Evolutionary conservation across 2,329 filamentous ascomycete species (phyloP), one percentile per base, ranked within the genome.

Genomic region (Paecilomyces sp.): DNA sequence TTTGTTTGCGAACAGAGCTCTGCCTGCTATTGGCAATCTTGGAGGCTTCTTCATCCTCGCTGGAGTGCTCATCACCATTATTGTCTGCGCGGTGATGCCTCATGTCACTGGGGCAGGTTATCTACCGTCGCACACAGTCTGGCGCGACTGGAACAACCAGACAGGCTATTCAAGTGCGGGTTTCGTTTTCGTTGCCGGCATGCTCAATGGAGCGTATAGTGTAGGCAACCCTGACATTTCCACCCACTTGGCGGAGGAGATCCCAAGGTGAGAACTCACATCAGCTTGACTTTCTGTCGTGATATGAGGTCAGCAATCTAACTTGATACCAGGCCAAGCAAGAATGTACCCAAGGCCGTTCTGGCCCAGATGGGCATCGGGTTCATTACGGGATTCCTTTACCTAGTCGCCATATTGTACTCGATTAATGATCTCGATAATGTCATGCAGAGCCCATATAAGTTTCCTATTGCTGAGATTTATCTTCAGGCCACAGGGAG

Each of bases 141-240:
- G 83, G 83, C 71, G 66, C 71, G 65, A 84, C 74, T 67, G 84
- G 84, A 57, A 83, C 72, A 83, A 75, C 65, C 65, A 75, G 55
- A 77, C 77, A 54, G 65, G 76, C 25, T 75, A 73, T 60, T 62
- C 67, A 1, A 81, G 76, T 57, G 77, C 83, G 53, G 85, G 85
- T 15, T 82, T 88, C n/a, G 85, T 85, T 1, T 88, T 89, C 63
- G 74, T 88, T 28, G 76, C 83, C 0, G 86, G 86, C 18, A 86
- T 88, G 70, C 77, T 89, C 25, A 90, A 90, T 65, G 88, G 86
- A 11, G 87, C 87, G 2, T 90, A 85, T 68, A 83, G 84, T 53
- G 83, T 90, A 11, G 88, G 87, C 6, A 83, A 84, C 1, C 83
- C 86, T 0, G 88, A 90, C 67, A 83, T 85, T 55, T 83, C 85